Base-by-base conservation (phyloP, 2,329 filamentous ascomycete species). In the Aspergillus sp. region DNA sequence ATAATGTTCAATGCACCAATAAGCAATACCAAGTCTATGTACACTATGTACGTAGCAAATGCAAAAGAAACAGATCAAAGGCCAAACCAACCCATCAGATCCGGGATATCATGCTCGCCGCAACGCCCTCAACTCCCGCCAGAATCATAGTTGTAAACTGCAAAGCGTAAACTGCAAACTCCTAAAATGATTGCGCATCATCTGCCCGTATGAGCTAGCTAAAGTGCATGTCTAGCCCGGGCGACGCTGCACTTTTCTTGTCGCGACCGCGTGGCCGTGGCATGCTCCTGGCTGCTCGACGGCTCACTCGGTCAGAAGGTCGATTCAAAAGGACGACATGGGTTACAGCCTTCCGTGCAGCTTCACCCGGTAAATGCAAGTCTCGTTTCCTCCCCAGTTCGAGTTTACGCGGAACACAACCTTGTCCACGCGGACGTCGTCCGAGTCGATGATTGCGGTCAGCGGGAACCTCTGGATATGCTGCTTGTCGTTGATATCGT, bases 361-460 rank as follows among this genome's bases (percentile, higher is more conserved):
- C 52, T 77, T 76, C 55, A 82, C 62, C n/a, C 80, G 77, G 68
- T 82, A 82, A 43, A 82, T 64, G 64, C 81, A 83, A 1, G 79
- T 81, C 58, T 77, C 68, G 23, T 76, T 68, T 4, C 68, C 74
- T 4, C 80, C 81, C 74, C 80, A 81, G 59, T 81, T 82, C 1
- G 74, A 76, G 22, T 73, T 77, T 2, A 79, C 73, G 6, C 80
- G 72, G 34, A 83, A 67, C 15, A 78, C 77, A 22, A 81, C 76
- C 53, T 74, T 76, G 48, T 77, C 70, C 13, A 78, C 75, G 1
- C 75, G 71, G 9, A 78, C 65, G 2, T 66, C 68, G 2, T 73
- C 72, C 13, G 76, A 62, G 48, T 79, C 76, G 34, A 79, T 71
- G 22, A 76, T 69, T 2, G 76, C 75, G 48, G 78, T 74, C 46